Evolutionary conservation across 257 asterid species (phyloP).

Genomic region (Phtheirospermum japonicum): DNA sequence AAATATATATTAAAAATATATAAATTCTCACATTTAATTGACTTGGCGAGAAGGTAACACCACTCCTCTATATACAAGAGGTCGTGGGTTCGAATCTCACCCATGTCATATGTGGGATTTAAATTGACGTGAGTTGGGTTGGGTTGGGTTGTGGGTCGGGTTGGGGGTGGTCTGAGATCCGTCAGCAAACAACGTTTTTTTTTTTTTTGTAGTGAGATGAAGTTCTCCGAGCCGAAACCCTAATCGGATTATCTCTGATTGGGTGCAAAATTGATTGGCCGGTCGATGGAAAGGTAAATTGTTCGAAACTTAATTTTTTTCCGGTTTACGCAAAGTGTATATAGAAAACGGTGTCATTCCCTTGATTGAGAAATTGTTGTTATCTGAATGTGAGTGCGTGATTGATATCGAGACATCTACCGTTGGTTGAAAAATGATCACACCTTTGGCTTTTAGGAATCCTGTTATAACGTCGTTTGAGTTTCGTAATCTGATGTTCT

Average conservation of each 20-base stretch:
- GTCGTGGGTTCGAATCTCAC: too few species aligned
- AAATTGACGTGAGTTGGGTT: too few species aligned
- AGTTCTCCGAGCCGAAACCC: not conserved
- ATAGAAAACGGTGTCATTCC: not conserved
- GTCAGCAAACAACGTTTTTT: too few species aligned
- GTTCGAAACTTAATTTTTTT: not conserved
- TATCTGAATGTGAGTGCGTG: slow-evolving; percentile 5
- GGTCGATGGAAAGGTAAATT: not conserved
- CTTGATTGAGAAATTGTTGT: slow-evolving; percentile 4
- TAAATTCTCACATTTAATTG: too few species aligned
- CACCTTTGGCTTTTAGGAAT: not conserved
- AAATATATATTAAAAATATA: too few species aligned
- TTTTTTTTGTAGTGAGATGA: too few species aligned
- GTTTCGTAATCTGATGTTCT: not conserved
- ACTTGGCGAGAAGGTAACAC: too few species aligned
- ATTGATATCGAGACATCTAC: not conserved
- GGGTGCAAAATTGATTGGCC: not conserved
- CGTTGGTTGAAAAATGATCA: not conserved
- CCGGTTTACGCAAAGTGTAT: not conserved
- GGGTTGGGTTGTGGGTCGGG: too few species aligned
- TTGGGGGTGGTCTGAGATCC: too few species aligned
- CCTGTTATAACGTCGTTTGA: not conserved
- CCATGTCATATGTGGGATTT: too few species aligned
- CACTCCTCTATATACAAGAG: too few species aligned
- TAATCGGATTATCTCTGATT: not conserved